These are phyloP conservation scores for Rhodotorula mucilaginosa DNA, from an alignment of 1,284 basidiomycete species.

Conservation along the genomic window DNA sequence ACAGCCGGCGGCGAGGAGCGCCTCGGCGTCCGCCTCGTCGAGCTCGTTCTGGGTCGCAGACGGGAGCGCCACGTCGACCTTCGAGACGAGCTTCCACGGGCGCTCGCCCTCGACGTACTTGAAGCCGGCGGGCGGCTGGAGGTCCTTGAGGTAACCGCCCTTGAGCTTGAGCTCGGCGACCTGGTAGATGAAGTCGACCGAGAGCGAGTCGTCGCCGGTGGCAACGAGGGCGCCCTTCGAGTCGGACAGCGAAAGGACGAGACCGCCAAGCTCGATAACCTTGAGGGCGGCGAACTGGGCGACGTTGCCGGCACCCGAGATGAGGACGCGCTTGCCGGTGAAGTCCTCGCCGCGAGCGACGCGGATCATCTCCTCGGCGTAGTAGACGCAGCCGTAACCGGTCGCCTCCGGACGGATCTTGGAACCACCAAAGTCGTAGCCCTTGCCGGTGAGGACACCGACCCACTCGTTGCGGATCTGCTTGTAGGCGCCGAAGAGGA, in stretches of 20 bases:
- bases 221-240: slow-evolving; percentile 70
- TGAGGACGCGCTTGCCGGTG: slow-evolving; percentile 62
- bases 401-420: slow-evolving; percentile 63
- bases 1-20: slow-evolving; percentile 66
- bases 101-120: slow-evolving; percentile 66
- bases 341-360: slow-evolving; percentile 47
- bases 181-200: slow-evolving; percentile 58
- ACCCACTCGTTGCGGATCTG: slow-evolving; percentile 70
- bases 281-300: slow-evolving; percentile 68
- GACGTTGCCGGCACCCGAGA: slow-evolving; percentile 57
- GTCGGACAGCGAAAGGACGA: slow-evolving; percentile 73
- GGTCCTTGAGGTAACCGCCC: slow-evolving; percentile 60
- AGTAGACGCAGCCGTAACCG: slow-evolving; percentile 58
- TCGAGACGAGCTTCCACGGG: slow-evolving; percentile 70
- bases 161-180: slow-evolving; percentile 65
- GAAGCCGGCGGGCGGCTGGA: slow-evolving; percentile 56
- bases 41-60: slow-evolving; percentile 79
- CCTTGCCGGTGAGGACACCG: slow-evolving; percentile 76
- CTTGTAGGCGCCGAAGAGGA: slow-evolving; percentile 60
- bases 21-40: slow-evolving; percentile 66
- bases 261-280: slow-evolving; percentile 72
- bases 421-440: slow-evolving; percentile 68
- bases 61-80: slow-evolving; percentile 70
- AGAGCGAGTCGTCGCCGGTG: slow-evolving; percentile 58
- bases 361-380: slow-evolving; percentile 36